Evolutionary conservation across 805 yeast genomes (phyloP).

Genomic region (Teunomyces cretensis): DNA sequence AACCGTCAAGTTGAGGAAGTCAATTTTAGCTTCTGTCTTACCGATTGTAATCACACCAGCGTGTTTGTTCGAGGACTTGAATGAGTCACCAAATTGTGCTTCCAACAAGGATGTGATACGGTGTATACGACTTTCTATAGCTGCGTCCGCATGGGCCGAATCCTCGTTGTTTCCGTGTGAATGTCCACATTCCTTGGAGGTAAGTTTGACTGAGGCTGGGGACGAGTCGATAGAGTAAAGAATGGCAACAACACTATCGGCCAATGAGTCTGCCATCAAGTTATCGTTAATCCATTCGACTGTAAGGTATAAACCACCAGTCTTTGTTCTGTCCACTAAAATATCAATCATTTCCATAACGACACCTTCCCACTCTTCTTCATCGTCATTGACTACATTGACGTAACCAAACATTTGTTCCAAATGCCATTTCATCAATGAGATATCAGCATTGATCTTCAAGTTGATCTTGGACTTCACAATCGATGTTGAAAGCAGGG

Average conservation of each 20-base stretch:
- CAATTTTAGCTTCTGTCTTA: slow-evolving; percentile 66
- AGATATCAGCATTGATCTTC: slow-evolving; percentile 75
- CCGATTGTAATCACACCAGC: slow-evolving; percentile 74
- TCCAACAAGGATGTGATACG: slow-evolving; percentile 62
- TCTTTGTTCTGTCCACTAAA: slow-evolving; percentile 43
- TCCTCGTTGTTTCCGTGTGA: slow-evolving; percentile 15
- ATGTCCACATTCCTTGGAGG: slow-evolving; percentile 61
- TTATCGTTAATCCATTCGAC: slow-evolving; percentile 91
- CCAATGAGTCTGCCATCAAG: slow-evolving; percentile 81
- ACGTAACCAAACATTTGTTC: slow-evolving; percentile 93
- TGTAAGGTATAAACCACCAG: slow-evolving; percentile 45
- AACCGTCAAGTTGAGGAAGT: slow-evolving; percentile 64
- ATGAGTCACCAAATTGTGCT: slow-evolving; percentile 88
- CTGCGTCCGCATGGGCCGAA: slow-evolving; percentile 26
- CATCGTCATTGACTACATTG: slow-evolving; percentile 59
- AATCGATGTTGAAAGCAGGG: slow-evolving; percentile 81
- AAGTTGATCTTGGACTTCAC: slow-evolving; percentile 80
- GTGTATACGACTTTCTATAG: slow-evolving; percentile 31
- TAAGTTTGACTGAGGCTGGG: slow-evolving; percentile 89
- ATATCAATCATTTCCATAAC: slow-evolving; percentile 47
- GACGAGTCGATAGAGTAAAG: slow-evolving; percentile 89
- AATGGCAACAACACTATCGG: slow-evolving; percentile 91
- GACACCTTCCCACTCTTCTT: slow-evolving; percentile 41
- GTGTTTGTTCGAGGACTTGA: slow-evolving; percentile 36
- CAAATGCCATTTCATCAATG: slow-evolving; percentile 83